Evolutionary conservation across 1,139 yeast species (phyloP).

Genomic region (Protomyces inouyei): DNA sequence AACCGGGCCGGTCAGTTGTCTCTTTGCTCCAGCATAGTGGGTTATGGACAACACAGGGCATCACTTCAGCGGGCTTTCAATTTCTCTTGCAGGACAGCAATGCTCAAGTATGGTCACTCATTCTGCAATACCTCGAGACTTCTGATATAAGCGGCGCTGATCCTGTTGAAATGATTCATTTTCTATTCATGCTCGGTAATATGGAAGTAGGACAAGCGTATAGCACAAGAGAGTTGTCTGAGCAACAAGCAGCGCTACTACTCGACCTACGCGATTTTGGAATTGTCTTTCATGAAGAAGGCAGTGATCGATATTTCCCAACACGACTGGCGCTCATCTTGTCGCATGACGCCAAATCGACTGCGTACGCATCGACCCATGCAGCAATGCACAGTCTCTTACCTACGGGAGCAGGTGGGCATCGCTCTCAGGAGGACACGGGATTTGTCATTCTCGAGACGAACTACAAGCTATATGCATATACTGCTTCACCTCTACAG

Average conservation of each 20-base stretch:
- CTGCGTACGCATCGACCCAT: conserved; percentile 55
- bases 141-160: conserved; percentile 85
- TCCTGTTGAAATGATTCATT: conserved; percentile 91
- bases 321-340: conserved; percentile 85
- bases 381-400: conserved; percentile 45
- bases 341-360: conserved; percentile 63
- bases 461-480: conserved; percentile 86
- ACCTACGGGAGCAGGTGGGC: conserved; percentile 33
- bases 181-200: conserved; percentile 88
- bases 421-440: conserved; percentile 35
- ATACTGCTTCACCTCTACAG: conserved; percentile 87
- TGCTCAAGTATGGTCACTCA: conserved; percentile 90
- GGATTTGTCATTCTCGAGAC: conserved; percentile 89
- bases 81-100: conserved; percentile 85
- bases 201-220: conserved; percentile 86
- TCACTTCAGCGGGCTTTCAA: conserved; percentile 90
- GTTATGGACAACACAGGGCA: conserved; percentile 71
- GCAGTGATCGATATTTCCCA: conserved; percentile 71
- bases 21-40: conserved; percentile 58
- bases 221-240: conserved; percentile 62
- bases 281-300: conserved; percentile 63
- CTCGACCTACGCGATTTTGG: conserved; percentile 91
- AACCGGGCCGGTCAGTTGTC: conserved; percentile 41
- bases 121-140: conserved; percentile 79
- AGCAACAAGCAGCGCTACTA: conserved; percentile 79